A percentile compares a stretch with the other conserved stretches of the same genome.
Conservation (phyloP, 1,284 basidiomycete species). For the Entoloma clypeatum region DNA sequence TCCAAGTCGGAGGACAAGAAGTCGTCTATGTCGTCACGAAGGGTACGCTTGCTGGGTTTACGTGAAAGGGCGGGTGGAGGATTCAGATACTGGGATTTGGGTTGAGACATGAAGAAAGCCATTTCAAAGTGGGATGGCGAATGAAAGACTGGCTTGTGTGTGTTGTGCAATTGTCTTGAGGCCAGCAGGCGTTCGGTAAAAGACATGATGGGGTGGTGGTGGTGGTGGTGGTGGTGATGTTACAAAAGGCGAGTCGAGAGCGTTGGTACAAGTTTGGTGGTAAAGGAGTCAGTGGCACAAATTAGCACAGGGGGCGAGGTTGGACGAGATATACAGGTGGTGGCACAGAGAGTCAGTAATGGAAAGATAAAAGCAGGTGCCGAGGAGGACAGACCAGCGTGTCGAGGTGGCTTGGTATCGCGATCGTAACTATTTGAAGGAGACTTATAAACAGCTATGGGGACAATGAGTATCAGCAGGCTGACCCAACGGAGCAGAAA, state of each 20-base stretch:
- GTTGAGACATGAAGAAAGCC: constrained; percentile 43
- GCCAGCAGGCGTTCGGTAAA: constrained; percentile 30
- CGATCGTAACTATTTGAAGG: constrained; percentile 17
- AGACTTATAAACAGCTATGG: constrained; percentile 24
- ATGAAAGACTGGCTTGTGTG: constrained; percentile 39
- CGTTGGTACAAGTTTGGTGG: constrained; percentile 17
- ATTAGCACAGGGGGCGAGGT: constrained; percentile 10
- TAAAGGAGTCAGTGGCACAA: constrained; percentile 10
- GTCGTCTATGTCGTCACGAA: constrained; percentile 55
- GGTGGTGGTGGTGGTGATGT: constrained; percentile 11
- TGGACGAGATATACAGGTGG: constrained; percentile 9
- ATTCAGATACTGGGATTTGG: constrained; percentile 43
- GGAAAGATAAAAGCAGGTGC: constrained; percentile 13
- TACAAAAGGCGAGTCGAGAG: constrained; percentile 10
- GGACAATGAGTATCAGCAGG: constrained; percentile 25
- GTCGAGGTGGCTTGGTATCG: constrained; percentile 19
- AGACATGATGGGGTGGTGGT: constrained; percentile 22
- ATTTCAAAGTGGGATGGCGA: constrained; percentile 33
- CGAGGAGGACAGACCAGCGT: constrained; percentile 29
- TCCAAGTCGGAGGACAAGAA: constrained; percentile 72
- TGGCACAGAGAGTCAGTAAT: constrained; percentile 18
- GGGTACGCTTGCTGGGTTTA: constrained; percentile 42
- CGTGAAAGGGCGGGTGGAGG: constrained; percentile 49
- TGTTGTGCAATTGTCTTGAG: constrained; percentile 36
- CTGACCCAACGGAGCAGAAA: constrained; percentile 16